Evolutionary conservation across 2,329 filamentous ascomycete species (phyloP), one percentile per base, ranked within the genome.

Genomic region (Phoma sp.): DNA sequence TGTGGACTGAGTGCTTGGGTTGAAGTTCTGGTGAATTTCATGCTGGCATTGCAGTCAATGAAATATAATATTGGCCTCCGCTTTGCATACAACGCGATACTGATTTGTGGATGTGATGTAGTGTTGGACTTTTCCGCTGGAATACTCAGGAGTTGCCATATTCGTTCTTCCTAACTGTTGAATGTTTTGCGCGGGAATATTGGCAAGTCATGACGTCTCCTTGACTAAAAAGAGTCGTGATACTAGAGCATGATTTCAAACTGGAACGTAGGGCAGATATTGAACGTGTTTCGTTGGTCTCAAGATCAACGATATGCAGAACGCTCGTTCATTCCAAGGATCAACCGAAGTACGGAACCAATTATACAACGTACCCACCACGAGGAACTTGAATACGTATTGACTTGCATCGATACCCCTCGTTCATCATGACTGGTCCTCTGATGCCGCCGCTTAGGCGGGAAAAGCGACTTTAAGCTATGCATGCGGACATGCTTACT

Each of bases 311-410:
- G 23, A 21, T 46, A 14, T 33, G 21, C 28, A 30, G 7, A 34
- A 20, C 5, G 30, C 23, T 42, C 23, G 21, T 14, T 9, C 11
- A 32, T 17, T 33, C 26, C 25, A 4, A 15, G 26, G 21, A 2
- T 48, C 32, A n/a, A 54, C 51, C 51, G 42, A 36, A 33, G 11
- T 39, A 18, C 21, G 17, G 21, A 38, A 29, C 51, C 51, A 54
- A 54, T 40, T 17, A 39, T 25, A 29, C 11, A 10, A 9, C 32
- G 14, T 26, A 30, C 36, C 28, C 20, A 21, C 26, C 23, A 25
- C 6, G n/a, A 45, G 18, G 33, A 7, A 25, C 37, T 18, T 25
- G 6, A 3, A 33, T n/a, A 23, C 15, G 2, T 29, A 21, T 33
- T 17, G 12, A 38, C 38, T 18, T 15, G 14, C 30, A 10, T n/a